These are phyloP conservation scores for Capsicum rhomboideum DNA, from an alignment of 257 asterid species.

Conservation along the genomic window DNA sequence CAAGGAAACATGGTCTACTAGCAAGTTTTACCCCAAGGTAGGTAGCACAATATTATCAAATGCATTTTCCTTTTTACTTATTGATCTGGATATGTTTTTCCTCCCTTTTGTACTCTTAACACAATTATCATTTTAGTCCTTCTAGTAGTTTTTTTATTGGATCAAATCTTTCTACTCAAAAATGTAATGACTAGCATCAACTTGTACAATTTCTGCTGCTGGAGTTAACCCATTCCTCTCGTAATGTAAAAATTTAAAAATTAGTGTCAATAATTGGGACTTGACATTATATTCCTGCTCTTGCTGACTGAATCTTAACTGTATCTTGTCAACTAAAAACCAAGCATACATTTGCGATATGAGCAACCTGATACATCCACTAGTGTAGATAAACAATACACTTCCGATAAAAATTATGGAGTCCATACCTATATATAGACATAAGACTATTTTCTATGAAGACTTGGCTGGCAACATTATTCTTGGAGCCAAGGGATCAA, in stretches of 20 bases:
- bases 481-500: neutral
- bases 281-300: too few species aligned
- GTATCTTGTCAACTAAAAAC: neutral
- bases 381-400: too few species aligned
- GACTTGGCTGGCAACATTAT: neutral
- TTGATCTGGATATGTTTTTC: neutral
- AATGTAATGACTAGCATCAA: neutral
- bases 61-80: neutral
- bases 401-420: neutral
- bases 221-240: neutral
- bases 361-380: neutral
- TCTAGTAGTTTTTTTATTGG: neutral
- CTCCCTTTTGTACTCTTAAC: neutral
- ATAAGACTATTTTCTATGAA: neutral
- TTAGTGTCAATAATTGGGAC: neutral
- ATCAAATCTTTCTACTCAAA: neutral
- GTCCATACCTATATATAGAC: neutral
- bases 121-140: neutral
- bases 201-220: neutral
- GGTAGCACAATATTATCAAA: slow-evolving; percentile 9
- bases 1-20: slow-evolving; percentile 72
- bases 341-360: neutral
- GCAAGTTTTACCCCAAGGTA: slow-evolving; percentile 90
- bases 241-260: neutral
- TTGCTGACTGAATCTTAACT: neutral